These are phyloP conservation scores for Castanea crenata DNA, from an alignment of 306 rosid genomes.

Conservation along the genomic window DNA sequence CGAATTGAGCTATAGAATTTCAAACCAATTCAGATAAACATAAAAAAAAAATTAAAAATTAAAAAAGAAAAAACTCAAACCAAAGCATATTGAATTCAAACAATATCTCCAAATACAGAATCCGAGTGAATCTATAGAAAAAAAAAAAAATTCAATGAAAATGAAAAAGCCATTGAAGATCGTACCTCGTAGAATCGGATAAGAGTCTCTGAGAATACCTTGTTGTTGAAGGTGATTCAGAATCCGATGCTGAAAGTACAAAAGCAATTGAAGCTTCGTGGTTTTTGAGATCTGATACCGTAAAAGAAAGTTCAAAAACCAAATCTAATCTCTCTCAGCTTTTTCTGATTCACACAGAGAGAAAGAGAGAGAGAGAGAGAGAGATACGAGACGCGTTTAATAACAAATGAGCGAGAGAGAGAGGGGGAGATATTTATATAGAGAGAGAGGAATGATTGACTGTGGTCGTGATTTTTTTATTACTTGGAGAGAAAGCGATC, in stretches of 20 bases:
- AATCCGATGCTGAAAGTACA: constrained; percentile 6
- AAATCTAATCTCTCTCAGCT: neutral
- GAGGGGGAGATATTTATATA: neutral
- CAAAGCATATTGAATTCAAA: too few species aligned
- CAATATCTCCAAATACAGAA: too few species aligned
- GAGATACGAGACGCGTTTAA: constrained; percentile 4
- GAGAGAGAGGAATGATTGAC: too few species aligned
- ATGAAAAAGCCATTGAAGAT: neutral
- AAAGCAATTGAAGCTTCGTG: constrained; percentile 10
- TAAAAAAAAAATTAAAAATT: too few species aligned
- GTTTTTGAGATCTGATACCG: constrained; percentile 20
- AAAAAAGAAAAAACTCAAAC: too few species aligned
- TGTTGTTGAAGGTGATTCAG: neutral
- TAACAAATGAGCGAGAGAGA: neutral
- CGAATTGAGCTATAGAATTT: too few species aligned
- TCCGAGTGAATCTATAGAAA: neutral
- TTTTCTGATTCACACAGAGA: constrained; percentile 4
- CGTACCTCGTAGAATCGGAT: constrained; percentile 16
- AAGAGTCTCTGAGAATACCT: constrained; percentile 1
- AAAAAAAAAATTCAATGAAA: neutral
- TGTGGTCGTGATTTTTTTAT: too few species aligned
- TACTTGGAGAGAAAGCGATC: too few species aligned
- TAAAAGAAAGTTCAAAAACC: neutral
- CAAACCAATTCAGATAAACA: too few species aligned
- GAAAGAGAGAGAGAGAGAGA: neutral